These are phyloP conservation scores for Suillus placidus DNA, from an alignment of 768 basidiomycete species.

Conservation along the genomic window DNA sequence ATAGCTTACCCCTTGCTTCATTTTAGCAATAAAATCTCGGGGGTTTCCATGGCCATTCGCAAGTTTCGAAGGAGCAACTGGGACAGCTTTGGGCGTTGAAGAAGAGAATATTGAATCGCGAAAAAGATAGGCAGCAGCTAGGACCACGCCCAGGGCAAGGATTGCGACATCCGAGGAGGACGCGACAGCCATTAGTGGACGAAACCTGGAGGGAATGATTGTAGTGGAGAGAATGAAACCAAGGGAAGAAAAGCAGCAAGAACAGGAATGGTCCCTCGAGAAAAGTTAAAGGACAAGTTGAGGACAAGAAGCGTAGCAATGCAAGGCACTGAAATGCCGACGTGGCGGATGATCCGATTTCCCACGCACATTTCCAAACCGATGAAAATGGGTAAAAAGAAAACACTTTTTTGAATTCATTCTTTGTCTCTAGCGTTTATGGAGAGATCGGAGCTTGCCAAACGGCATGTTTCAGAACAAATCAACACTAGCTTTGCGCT, in stretches of 20 bases:
- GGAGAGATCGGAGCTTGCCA: neutral
- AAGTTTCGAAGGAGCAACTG: constrained; percentile 45
- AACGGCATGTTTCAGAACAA: neutral
- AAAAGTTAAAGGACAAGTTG: constrained; percentile 14
- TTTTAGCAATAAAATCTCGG: constrained; percentile 92
- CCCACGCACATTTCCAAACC: neutral
- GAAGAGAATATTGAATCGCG: constrained; percentile 76
- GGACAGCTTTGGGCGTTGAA: constrained; percentile 61
- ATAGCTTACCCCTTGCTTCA: constrained; percentile 84
- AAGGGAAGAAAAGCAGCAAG: constrained; percentile 11
- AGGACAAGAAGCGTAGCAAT: neutral
- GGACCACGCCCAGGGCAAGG: constrained; percentile 70
- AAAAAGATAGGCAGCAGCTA: constrained; percentile 83
- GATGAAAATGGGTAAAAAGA: neutral
- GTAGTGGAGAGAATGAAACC: constrained; percentile 5
- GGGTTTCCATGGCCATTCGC: constrained; percentile 81
- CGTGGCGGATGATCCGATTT: neutral
- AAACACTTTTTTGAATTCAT: neutral
- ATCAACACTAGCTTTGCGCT: too few species aligned
- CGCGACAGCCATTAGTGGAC: constrained; percentile 54
- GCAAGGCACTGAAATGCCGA: neutral
- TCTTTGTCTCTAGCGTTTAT: too few species aligned
- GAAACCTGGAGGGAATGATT: constrained; percentile 11
- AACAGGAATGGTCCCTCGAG: neutral
- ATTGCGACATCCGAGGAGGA: constrained; percentile 75